Percentiles rank a stretch among this genome's conserved stretches.
Evolutionary conservation across 2,329 filamentous ascomycete species (phyloP).

Genomic region (Trichoderma lentiforme): DNA sequence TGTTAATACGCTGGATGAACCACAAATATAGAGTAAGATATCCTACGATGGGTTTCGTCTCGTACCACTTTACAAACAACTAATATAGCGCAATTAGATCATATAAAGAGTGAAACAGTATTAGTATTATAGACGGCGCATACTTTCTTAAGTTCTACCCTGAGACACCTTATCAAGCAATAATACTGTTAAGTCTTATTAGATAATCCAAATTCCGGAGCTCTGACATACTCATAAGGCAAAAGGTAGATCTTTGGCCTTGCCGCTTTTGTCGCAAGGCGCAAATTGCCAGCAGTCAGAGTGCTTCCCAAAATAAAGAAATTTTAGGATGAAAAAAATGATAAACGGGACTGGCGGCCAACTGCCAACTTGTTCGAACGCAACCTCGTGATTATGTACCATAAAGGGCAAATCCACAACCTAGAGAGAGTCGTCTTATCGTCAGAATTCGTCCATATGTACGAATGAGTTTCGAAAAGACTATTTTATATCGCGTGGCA

Average conservation of each 20-base stretch:
- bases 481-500: neutral
- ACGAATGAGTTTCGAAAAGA: neutral
- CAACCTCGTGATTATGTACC: neutral
- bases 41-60: neutral
- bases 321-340: neutral
- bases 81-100: neutral
- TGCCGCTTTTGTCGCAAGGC: neutral
- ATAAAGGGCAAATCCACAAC: neutral
- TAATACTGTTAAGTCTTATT: neutral
- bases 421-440: neutral
- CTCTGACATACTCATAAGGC: neutral
- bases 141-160: neutral
- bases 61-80: neutral
- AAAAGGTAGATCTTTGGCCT: neutral
- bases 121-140: neutral
- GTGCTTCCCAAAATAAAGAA: neutral
- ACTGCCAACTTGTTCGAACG: neutral
- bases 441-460: neutral
- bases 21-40: neutral
- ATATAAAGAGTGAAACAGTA: neutral
- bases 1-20: neutral
- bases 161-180: neutral
- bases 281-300: neutral
- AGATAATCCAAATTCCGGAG: neutral
- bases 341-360: neutral